phyloP scores from a whole-genome alignment of 2,329 filamentous ascomycete genomes.

The Paraphaeosphaeria minitans region DNA sequence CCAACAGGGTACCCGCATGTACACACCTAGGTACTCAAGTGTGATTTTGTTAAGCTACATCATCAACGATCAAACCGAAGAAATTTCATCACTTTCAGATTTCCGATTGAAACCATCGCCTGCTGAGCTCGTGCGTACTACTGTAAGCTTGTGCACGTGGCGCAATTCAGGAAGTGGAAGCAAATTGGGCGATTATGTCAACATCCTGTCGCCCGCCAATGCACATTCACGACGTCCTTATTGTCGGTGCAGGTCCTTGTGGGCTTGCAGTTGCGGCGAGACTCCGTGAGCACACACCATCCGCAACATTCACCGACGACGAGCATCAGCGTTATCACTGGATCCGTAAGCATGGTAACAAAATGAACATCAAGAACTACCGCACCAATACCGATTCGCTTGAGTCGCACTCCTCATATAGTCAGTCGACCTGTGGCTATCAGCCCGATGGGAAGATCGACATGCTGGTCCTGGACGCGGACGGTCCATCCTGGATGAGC shows the following conservation, averaged over 20 bases:
- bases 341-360: constrained; percentile 68
- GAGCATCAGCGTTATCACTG: constrained; percentile 83
- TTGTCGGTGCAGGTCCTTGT: constrained; percentile 75
- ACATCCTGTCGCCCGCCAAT: constrained; percentile 2
- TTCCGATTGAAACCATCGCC: neutral
- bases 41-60: neutral
- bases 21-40: neutral
- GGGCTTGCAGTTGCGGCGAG: constrained; percentile 76
- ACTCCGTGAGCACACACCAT: constrained; percentile 73
- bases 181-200: neutral
- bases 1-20: constrained; percentile 6
- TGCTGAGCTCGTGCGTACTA: neutral
- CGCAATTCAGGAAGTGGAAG: neutral
- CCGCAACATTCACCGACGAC: constrained; percentile 80
- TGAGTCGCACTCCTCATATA: constrained; percentile 26
- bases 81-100: too few species aligned
- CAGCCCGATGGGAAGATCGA: constrained; percentile 17
- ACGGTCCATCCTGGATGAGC: constrained; percentile 68
- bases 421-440: constrained; percentile 23
- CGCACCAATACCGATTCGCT: constrained; percentile 48
- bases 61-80: neutral
- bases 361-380: constrained; percentile 62
- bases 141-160: neutral
- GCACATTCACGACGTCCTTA: constrained; percentile 65
- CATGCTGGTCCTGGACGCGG: constrained; percentile 68